phyloP scores from a whole-genome alignment of 2,329 filamentous ascomycete species.

The Lecanicillium sp. region DNA sequence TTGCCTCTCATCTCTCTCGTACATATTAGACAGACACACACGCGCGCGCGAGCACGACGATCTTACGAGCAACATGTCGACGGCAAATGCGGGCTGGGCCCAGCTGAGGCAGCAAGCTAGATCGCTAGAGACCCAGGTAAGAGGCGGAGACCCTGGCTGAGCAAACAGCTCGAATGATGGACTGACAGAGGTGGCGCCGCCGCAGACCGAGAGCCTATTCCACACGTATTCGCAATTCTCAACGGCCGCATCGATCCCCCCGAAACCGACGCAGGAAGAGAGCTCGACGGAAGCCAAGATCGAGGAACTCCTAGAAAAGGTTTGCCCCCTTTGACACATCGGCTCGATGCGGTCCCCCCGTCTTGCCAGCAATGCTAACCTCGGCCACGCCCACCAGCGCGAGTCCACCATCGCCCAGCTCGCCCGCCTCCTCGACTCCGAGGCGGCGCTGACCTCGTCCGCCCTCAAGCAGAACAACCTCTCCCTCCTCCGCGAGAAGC shows the following conservation, averaged over 20 bases:
- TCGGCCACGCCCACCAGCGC: conserved; percentile 49
- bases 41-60: too few species aligned
- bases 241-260: conserved; percentile 68
- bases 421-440: conserved; percentile 83
- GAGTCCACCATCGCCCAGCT: conserved; percentile 78
- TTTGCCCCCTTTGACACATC: too few species aligned
- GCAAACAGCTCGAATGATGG: neutral
- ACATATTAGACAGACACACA: too few species aligned
- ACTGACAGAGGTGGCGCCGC: too few species aligned
- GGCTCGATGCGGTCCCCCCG: too few species aligned
- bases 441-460: conserved; percentile 78
- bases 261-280: conserved; percentile 82
- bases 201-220: conserved; percentile 75
- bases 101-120: conserved; percentile 91
- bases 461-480: conserved; percentile 97
- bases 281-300: conserved; percentile 71
- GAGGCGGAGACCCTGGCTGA: conserved; percentile 13
- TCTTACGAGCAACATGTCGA: too few species aligned
- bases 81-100: conserved; percentile 70
- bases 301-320: conserved; percentile 78
- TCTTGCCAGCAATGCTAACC: too few species aligned
- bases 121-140: conserved; percentile 82
- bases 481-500: conserved; percentile 81
- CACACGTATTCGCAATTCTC: conserved; percentile 90
- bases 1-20: too few species aligned